Base-by-base conservation (phyloP, 768 basidiomycete species). In the Agrocybe pediades region DNA sequence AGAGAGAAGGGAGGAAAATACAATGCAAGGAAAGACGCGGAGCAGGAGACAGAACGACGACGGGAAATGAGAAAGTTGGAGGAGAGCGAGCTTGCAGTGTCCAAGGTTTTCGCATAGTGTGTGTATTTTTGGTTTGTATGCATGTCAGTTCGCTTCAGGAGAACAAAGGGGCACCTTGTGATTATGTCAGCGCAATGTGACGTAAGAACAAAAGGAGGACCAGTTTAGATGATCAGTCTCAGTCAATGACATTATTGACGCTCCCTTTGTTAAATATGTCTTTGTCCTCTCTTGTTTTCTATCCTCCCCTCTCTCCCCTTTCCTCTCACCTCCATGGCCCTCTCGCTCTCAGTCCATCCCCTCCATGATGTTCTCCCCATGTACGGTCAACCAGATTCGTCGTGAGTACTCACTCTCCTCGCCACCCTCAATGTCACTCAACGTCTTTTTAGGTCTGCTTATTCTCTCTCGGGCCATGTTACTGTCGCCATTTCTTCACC, bases 401-500 rank as follows among this genome's bases (percentile, higher is more conserved):
- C 72, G 92, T 92, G 65, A 72, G 88, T 46, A 19, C 29, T 41
- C 19, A 13, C 27, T 13, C 43, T 41, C 39, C n/a, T 27, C 19
- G n/a, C 41, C 42, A 43, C 30, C 7, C 25, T 16, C 15, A 24
- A 24, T n/a, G 17, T 52, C 49, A 41, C 46, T 46, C 51, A n/a
- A 56, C 24, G 29, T 40, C n/a, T 36, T 27, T 52, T 16, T 47
- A 97, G 94, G 53, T 86, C 89, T 53, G 85, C 85, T 1, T 96
- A 94, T 68, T 95, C 95, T 9, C 79, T 97, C 41, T 88, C 92
- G 8, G 95, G 94, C 2, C 81, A 93, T 65, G 74, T 96, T 19
- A 74, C 83, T 20, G 72, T 96, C 49, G 77, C 84, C 0, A 60
- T 95, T 26, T 73, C 81, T 2, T 77, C 88, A 0, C 71, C 85